These are phyloP conservation scores for Saccharomycopsis fodiens DNA, from an alignment of 805 yeast species.

Conservation along the genomic window DNA sequence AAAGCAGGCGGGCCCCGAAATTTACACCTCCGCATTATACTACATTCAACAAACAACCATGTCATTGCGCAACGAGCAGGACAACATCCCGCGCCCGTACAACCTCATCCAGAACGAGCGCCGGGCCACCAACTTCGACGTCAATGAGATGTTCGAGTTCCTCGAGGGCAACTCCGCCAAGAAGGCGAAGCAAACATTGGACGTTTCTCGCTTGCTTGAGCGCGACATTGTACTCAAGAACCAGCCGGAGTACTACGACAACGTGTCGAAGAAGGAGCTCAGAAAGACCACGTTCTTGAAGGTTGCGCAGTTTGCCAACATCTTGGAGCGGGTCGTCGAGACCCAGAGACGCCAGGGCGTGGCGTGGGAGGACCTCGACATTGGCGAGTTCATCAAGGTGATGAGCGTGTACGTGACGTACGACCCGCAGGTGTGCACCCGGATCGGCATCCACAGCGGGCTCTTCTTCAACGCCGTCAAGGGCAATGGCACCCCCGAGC, in stretches of 20 bases:
- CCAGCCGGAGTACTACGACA: constrained; percentile 16
- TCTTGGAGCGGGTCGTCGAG: constrained; percentile 3
- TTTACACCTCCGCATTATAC: no score
- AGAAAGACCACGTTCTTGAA: constrained; percentile 16
- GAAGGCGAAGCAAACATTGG: constrained; percentile 22
- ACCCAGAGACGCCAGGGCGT: constrained; percentile 25
- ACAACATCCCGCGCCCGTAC: constrained; percentile 30
- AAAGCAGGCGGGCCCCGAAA: no score
- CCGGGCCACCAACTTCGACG: constrained; percentile 23
- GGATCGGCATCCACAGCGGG: constrained; percentile 85
- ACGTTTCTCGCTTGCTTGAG: constrained; percentile 13
- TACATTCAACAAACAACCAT: no score
- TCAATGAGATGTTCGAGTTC: constrained; percentile 26
- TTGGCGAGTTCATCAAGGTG: constrained; percentile 42
- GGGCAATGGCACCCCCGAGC: constrained; percentile 84
- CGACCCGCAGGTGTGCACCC: constrained; percentile 76
- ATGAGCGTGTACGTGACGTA: constrained; percentile 51
- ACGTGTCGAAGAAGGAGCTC: constrained; percentile 10
- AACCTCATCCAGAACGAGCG: constrained; percentile 28
- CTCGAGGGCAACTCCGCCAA: constrained; percentile 25
- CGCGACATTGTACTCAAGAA: constrained; percentile 16
- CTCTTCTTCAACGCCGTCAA: constrained; percentile 72
- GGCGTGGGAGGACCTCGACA: constrained; percentile 29
- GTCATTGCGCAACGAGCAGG: constrained; percentile 27
- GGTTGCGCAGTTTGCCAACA: constrained; percentile 15